Percentiles rank a stretch among this genome's conserved stretches.
phyloP scores from a whole-genome alignment of 768 basidiomycete genomes.

The Termitomyces sp. region DNA sequence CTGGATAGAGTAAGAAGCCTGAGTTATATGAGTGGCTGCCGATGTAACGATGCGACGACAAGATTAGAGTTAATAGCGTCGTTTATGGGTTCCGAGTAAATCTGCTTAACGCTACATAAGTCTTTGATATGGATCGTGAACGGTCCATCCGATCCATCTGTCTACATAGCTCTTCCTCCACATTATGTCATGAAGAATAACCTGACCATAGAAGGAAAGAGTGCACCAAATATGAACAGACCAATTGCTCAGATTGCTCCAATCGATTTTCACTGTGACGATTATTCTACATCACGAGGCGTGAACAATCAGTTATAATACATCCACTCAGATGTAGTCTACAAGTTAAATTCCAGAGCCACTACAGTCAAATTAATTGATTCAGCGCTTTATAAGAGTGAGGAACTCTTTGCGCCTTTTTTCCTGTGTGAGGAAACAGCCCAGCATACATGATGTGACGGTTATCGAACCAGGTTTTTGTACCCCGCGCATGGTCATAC shows the following conservation, averaged over 20 bases:
- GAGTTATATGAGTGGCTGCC: too few relatives aligned
- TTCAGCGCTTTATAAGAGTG: constrained; percentile 62
- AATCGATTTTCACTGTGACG: not conserved
- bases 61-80: too few relatives aligned
- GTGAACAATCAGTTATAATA: not conserved
- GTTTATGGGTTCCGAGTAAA: too few relatives aligned
- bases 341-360: constrained; percentile 16
- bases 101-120: too few relatives aligned
- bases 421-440: constrained; percentile 97
- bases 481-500: constrained; percentile 99
- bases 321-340: constrained; percentile 12
- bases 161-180: too few relatives aligned
- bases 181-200: too few relatives aligned
- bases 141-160: too few relatives aligned
- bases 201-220: too few relatives aligned
- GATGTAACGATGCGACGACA: too few relatives aligned
- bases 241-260: not conserved
- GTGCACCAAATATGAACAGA: not conserved
- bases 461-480: constrained; percentile 97
- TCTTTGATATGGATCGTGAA: too few relatives aligned
- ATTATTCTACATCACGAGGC: not conserved
- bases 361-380: not conserved
- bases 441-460: constrained; percentile 96
- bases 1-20: too few relatives aligned
- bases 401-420: constrained; percentile 98